Conservation (phyloP, 163 green algal genomes). For the Chlamydomonas reinhardtii region DNA sequence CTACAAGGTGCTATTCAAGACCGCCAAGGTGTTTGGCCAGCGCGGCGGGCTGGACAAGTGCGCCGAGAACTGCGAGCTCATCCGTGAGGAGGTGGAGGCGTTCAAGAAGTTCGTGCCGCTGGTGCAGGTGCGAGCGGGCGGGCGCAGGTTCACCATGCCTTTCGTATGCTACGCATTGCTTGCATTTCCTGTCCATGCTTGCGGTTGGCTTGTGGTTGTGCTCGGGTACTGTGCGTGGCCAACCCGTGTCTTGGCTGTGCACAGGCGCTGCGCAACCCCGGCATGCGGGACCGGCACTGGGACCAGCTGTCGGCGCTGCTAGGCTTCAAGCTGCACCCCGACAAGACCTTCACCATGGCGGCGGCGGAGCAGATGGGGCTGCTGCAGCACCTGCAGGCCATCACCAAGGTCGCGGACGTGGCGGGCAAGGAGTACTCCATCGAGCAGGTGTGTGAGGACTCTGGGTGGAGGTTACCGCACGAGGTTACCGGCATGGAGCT, state of each 20-base stretch:
- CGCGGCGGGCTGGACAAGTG: slow-evolving; percentile 65
- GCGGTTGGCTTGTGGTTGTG: too few relatives aligned
- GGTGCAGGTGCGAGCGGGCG: slow-evolving; percentile 56
- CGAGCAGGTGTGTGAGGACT: slow-evolving; percentile 63
- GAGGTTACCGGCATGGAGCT: too few relatives aligned
- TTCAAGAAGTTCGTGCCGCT: slow-evolving; percentile 86
- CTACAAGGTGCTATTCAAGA: slow-evolving; percentile 73
- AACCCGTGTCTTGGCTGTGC: not conserved
- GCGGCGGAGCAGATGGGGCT: slow-evolving; percentile 76
- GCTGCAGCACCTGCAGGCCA: slow-evolving; percentile 70
- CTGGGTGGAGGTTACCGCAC: too few relatives aligned
- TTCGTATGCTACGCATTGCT: too few relatives aligned
- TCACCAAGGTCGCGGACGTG: slow-evolving; percentile 79
- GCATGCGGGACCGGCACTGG: slow-evolving; percentile 85
- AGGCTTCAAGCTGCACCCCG: slow-evolving; percentile 68
- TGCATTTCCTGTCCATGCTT: too few relatives aligned
- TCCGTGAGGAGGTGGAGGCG: slow-evolving; percentile 72
- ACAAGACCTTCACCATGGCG: slow-evolving; percentile 76
- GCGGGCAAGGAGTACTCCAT: slow-evolving; percentile 86
- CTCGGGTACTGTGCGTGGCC: too few relatives aligned
- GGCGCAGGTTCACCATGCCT: too few relatives aligned
- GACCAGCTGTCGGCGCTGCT: slow-evolving; percentile 72
- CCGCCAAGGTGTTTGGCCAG: slow-evolving; percentile 63
- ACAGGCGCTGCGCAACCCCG: slow-evolving; percentile 74
- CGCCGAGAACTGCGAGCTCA: slow-evolving; percentile 74